phyloP scores from a whole-genome alignment of 805 yeast genomes.

The Priceomyces haplophilus region DNA sequence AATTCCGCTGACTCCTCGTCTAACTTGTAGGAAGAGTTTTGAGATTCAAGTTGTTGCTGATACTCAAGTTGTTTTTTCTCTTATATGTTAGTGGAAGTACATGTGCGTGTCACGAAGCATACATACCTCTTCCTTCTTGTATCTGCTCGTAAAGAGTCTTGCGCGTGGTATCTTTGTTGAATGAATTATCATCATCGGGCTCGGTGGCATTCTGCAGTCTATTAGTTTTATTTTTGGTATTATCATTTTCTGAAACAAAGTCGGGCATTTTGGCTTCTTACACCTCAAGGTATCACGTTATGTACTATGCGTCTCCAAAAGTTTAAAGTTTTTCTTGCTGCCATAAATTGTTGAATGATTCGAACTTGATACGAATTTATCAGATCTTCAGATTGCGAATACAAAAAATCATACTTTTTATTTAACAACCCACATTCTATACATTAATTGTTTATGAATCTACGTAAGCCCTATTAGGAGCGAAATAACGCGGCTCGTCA shows the following conservation, averaged over 20 bases:
- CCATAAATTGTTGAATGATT: too few species aligned
- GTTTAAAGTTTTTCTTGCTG: too few species aligned
- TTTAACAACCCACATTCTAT: too few species aligned
- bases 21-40: slow-evolving; percentile 41
- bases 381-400: too few species aligned
- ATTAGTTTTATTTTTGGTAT: not conserved
- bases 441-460: not conserved
- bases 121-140: slow-evolving; percentile 34
- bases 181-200: slow-evolving; percentile 2
- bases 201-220: not conserved
- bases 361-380: too few species aligned
- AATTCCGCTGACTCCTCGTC: slow-evolving; percentile 35
- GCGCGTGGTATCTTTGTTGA: slow-evolving; percentile 21
- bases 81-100: slow-evolving; percentile 19
- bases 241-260: slow-evolving; percentile 12
- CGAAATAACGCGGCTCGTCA: slow-evolving; percentile 85
- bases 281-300: too few species aligned
- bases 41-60: slow-evolving; percentile 24
- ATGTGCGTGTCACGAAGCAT: not conserved
- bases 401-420: not conserved
- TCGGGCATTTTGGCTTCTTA: slow-evolving; percentile 9
- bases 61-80: slow-evolving; percentile 32
- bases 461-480: slow-evolving; percentile 14
- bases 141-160: slow-evolving; percentile 43
- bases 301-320: too few species aligned